Evolutionary conservation across 202 grass and related monocot species (phyloP).

Genomic region (Brachypodium distachyon): DNA sequence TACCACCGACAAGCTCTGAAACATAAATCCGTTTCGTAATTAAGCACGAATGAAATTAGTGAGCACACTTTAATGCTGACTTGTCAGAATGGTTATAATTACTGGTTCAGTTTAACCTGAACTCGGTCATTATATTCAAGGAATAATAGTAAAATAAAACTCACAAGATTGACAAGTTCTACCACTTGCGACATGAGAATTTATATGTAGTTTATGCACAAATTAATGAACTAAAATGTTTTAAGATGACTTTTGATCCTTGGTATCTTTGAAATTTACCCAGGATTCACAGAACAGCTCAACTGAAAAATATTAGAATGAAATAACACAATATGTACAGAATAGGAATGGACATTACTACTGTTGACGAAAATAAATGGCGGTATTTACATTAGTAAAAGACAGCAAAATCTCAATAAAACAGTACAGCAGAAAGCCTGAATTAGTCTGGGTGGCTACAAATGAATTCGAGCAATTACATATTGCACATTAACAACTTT

Average conservation of each 20-base stretch:
- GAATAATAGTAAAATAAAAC: not conserved
- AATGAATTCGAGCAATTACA: slow-evolving; percentile 20
- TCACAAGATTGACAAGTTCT: not conserved
- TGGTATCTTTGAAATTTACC: not conserved
- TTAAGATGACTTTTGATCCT: not conserved
- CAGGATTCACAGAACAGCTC: not conserved
- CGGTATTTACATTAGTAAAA: slow-evolving; percentile 1
- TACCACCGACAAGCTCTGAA: not conserved
- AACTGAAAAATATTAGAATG: not conserved
- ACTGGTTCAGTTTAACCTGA: not conserved
- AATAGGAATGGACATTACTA: not conserved
- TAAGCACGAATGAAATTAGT: not conserved
- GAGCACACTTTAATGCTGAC: not conserved
- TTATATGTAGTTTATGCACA: not conserved
- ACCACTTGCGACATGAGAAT: not conserved
- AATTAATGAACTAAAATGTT: not conserved
- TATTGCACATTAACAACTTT: slow-evolving; percentile 32
- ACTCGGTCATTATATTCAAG: not conserved
- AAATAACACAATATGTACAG: too few species aligned
- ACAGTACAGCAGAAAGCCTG: not conserved
- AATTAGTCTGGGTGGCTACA: not conserved
- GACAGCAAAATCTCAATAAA: not conserved
- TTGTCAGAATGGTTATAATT: not conserved
- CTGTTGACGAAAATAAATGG: not conserved
- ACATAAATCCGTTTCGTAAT: not conserved